Percentiles rank a stretch among this genome's conserved stretches.
These are phyloP conservation scores for Mycena rebaudengoi DNA, from an alignment of 768 basidiomycete species.

Conservation along the genomic window DNA sequence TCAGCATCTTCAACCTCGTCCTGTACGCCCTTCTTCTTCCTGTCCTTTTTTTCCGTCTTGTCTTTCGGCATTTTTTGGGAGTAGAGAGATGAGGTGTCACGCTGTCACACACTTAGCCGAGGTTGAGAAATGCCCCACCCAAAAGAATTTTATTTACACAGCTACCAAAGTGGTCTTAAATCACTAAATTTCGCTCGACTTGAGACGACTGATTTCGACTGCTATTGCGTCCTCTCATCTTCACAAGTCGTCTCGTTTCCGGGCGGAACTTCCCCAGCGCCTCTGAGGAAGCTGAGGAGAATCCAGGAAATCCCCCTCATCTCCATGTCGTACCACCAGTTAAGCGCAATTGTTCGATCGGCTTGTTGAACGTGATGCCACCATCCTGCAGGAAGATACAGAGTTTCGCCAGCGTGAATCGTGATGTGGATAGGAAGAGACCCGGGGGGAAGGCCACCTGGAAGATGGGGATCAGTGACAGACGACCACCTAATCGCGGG, in stretches of 20 bases:
- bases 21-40: constrained; percentile 70
- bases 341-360: constrained; percentile 72
- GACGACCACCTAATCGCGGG: constrained; percentile 85
- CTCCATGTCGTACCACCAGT: constrained; percentile 93
- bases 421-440: constrained; percentile 74
- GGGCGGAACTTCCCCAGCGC: constrained; percentile 44
- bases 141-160: no score
- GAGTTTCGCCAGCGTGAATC: constrained; percentile 74
- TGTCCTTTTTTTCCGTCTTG: constrained; percentile 80
- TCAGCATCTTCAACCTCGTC: constrained; percentile 50
- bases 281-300: constrained; percentile 68
- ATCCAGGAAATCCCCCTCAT: constrained; percentile 77
- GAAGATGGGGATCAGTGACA: constrained; percentile 62
- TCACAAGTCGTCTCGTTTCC: constrained; percentile 42
- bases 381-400: constrained; percentile 95
- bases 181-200: no score
- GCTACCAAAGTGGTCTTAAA: no score
- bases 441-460: constrained; percentile 54
- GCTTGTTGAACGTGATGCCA: constrained; percentile 90
- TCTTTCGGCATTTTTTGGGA: constrained; percentile 66
- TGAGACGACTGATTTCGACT: no score
- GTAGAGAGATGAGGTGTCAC: constrained; percentile 23
- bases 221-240: neutral
- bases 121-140: no score
- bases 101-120: neutral